A percentile compares a stretch with the other conserved stretches of the same genome.
These are phyloP conservation scores for Anthracocystis panici-leucophaei DNA, from an alignment of 1,284 basidiomycete species.

Conservation along the genomic window DNA sequence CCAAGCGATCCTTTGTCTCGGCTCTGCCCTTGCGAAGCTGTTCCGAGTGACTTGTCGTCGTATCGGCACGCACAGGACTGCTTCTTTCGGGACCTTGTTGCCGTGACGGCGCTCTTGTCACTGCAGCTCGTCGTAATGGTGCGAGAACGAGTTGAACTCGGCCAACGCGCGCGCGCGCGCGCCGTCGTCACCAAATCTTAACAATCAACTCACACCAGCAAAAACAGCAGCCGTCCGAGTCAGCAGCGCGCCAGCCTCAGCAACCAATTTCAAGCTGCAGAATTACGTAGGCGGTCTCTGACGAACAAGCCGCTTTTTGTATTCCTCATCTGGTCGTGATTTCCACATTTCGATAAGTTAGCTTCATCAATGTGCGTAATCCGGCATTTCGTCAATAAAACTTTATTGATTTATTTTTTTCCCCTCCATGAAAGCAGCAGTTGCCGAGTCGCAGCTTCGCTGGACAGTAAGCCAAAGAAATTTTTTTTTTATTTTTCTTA, in stretches of 20 bases:
- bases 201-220: background rate
- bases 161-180: background rate
- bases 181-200: background rate
- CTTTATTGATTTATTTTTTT: background rate
- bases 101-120: background rate
- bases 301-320: background rate
- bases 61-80: too few species aligned
- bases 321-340: background rate
- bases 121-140: background rate
- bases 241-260: background rate
- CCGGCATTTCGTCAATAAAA: background rate
- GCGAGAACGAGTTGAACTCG: background rate
- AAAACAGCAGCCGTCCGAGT: background rate
- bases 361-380: background rate
- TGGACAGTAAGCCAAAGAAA: too few species aligned
- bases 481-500: too few species aligned
- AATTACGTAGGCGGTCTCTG: constrained; percentile 2
- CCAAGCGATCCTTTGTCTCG: too few species aligned
- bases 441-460: constrained; percentile 3
- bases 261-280: background rate
- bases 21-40: too few species aligned
- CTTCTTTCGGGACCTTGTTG: background rate
- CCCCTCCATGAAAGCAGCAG: background rate
- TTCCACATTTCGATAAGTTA: too few species aligned
- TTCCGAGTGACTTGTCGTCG: too few species aligned